These are phyloP conservation scores for Polychaeton citri DNA, from an alignment of 2,329 filamentous ascomycete genomes.

Conservation along the genomic window DNA sequence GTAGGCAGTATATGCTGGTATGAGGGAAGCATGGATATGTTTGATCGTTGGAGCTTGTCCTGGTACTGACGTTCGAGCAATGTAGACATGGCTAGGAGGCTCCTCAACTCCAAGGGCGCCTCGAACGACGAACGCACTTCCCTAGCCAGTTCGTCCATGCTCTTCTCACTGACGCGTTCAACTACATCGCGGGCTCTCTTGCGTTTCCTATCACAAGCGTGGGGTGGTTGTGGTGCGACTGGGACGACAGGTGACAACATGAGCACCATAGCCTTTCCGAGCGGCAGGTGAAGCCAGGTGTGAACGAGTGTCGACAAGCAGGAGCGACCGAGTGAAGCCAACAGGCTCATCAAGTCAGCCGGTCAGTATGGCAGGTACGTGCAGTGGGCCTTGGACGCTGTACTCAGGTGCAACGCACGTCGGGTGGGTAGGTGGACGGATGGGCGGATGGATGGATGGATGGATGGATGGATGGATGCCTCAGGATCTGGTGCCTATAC, in stretches of 20 bases:
- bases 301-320: constrained; percentile 10
- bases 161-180: constrained; percentile 25
- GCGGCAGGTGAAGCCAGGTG: constrained; percentile 8
- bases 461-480: too few species aligned
- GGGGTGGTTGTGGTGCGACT: constrained; percentile 3
- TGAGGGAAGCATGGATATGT: constrained; percentile 52
- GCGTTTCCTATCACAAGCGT: constrained; percentile 19
- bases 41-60: constrained; percentile 40
- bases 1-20: constrained; percentile 49
- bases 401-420: too few species aligned
- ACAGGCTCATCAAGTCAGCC: constrained; percentile 2
- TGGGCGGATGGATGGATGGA: too few species aligned
- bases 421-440: too few species aligned
- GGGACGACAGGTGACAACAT: constrained; percentile 7
- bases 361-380: background rate
- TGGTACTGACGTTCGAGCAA: constrained; percentile 39
- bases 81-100: constrained; percentile 31
- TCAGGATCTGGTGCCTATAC: too few species aligned
- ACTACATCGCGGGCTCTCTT: constrained; percentile 20
- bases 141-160: constrained; percentile 34
- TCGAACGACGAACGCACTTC: constrained; percentile 32
- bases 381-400: too few species aligned
- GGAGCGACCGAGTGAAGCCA: constrained; percentile 12
- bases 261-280: constrained; percentile 12
- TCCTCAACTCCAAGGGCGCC: constrained; percentile 26